Evolutionary conservation across 208 protist species (phyloP), one percentile per base, ranked within the genome.

Genomic region (Leishmania turanica): DNA sequence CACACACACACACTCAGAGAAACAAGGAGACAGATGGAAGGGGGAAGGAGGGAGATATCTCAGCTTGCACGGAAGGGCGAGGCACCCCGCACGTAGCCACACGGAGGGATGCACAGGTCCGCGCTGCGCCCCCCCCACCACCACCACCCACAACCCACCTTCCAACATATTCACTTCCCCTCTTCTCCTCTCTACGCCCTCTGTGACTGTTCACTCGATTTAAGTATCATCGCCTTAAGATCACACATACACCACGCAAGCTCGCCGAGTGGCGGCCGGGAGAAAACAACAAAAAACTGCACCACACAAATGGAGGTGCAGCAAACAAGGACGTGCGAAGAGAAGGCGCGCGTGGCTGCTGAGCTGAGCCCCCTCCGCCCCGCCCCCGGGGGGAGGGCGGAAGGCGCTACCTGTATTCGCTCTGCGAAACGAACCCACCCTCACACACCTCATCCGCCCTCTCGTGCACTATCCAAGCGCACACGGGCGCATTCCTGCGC

Each of bases 201-300:
- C 47, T 53, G 69, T 53, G 69, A 42, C 7, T 54, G 45, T 21
- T 24, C n/a, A 53, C 9, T 73, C 21, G n/a, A 1, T 73, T 73
- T 31, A 47, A 47, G 40, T 37, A 27, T 13, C 45, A 15, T n/a
- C 40, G 27, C 69, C 17, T 64, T 77, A 27, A 65, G 40, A 64
- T 40, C 37, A 47, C 40, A 37, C 11, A 72, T 34, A 80, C 77
- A 73, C 77, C 77, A 34, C 77, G 51, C 64, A 34, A 21, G 7
- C 24, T 8, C 45, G n/a, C 34, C 17, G 19, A 5, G 31, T 42
- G 19, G 68, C 40, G 53, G 71, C 65, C 34, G 37, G 17, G 58
- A 49, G 11, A n/a, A 27, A 64, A 40, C 37, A 40, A 2, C 37
- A 40, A 40, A 27, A 31, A 64, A 64, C 24, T 27, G 27, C n/a